Evolutionary conservation across 2,329 filamentous ascomycete genomes (phyloP).

Genomic region (Lojkania enalia): DNA sequence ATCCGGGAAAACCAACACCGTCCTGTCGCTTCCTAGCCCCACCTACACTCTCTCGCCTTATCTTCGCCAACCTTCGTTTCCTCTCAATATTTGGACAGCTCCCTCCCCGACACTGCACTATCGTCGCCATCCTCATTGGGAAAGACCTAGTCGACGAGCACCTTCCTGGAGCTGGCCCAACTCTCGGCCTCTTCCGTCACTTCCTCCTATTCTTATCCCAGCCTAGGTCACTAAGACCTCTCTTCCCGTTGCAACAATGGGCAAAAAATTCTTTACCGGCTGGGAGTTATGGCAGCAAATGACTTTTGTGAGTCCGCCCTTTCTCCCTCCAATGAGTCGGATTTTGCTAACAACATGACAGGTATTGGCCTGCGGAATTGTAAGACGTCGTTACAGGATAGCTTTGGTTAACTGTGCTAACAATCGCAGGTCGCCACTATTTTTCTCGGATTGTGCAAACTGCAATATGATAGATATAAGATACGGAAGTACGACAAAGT

Average conservation of each 20-base stretch:
- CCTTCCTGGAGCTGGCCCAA: slow-evolving; percentile 20
- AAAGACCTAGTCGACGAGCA: slow-evolving; percentile 8
- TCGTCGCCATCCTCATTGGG: slow-evolving; percentile 1
- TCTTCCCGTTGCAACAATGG: slow-evolving; percentile 27
- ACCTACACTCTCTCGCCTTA: neutral
- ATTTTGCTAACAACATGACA: slow-evolving; percentile 46
- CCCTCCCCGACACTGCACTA: neutral
- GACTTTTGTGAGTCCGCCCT: slow-evolving; percentile 70
- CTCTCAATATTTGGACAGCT: no score
- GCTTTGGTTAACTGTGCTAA: slow-evolving; percentile 29
- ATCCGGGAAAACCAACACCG: slow-evolving; percentile 7
- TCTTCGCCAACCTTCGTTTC: neutral
- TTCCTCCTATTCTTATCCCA: slow-evolving; percentile 25
- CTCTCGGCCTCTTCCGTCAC: slow-evolving; percentile 4
- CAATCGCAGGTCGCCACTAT: slow-evolving; percentile 63
- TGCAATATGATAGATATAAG: slow-evolving; percentile 52
- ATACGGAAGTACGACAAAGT: slow-evolving; percentile 48
- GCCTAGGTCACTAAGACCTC: slow-evolving; percentile 13
- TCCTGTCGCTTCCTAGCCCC: slow-evolving; percentile 5
- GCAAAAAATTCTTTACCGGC: slow-evolving; percentile 47
- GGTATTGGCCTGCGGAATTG: slow-evolving; percentile 74
- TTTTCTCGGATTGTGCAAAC: slow-evolving; percentile 66
- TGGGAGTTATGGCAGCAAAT: slow-evolving; percentile 90
- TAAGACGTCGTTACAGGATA: slow-evolving; percentile 33
- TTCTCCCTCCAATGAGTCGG: slow-evolving; percentile 1